A percentile compares a stretch with the other conserved stretches of the same genome.
Conservation (phyloP, 768 basidiomycete species). For the Lactifluus piperatus region DNA sequence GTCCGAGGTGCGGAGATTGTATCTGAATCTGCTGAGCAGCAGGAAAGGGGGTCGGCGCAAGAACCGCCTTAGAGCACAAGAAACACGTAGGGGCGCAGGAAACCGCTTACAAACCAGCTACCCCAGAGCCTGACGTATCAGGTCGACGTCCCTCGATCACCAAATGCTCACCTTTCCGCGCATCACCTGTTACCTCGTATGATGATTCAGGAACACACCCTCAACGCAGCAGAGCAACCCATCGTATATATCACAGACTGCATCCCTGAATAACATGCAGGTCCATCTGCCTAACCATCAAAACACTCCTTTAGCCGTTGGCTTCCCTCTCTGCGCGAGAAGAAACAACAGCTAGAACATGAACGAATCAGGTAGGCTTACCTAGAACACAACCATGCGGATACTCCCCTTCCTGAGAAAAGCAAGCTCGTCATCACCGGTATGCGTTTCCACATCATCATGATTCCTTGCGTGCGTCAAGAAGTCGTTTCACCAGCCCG, state of each 20-base stretch:
- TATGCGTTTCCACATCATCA: no score
- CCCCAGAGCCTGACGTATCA: neutral
- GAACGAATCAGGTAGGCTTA: no score
- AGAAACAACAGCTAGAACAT: neutral
- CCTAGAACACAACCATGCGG: no score
- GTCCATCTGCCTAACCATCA: neutral
- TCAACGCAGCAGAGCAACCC: neutral
- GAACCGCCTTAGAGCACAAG: neutral
- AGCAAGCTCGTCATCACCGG: no score
- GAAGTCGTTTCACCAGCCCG: no score
- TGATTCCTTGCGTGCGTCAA: no score
- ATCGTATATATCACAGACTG: no score
- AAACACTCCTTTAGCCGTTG: neutral
- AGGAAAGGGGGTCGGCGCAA: neutral
- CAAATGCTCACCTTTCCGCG: no score
- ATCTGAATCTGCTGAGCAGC: neutral
- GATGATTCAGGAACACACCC: neutral
- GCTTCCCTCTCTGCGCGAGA: neutral
- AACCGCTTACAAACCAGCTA: neutral
- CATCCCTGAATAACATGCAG: neutral
- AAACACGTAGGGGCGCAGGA: neutral
- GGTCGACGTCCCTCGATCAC: neutral
- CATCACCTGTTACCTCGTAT: neutral
- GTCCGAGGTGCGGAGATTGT: neutral
- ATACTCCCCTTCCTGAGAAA: no score